Evolutionary conservation across 2,329 filamentous ascomycete species (phyloP).

Genomic region (Cryphonectria carpinicola): DNA sequence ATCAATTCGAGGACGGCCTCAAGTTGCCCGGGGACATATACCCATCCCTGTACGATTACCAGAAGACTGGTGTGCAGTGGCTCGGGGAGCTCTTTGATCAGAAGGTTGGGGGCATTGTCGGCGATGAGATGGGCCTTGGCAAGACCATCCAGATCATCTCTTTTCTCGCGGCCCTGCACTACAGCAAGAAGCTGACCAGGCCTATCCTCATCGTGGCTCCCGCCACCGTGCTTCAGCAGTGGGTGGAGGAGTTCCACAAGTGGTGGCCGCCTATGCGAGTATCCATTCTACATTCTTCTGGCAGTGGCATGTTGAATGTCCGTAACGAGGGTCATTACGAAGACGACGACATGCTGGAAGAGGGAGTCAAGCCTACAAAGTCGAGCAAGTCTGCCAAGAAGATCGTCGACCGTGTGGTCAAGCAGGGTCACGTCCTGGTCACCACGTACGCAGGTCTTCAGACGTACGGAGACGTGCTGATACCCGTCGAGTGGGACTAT

Average conservation of each 20-base stretch:
- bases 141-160: constrained; percentile 76
- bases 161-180: constrained; percentile 88
- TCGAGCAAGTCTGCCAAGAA: constrained; percentile 72
- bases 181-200: constrained; percentile 81
- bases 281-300: constrained; percentile 91
- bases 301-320: constrained; percentile 92
- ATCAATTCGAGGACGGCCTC: constrained; percentile 73
- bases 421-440: constrained; percentile 88
- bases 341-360: constrained; percentile 58
- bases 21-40: constrained; percentile 91
- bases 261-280: constrained; percentile 99
- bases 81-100: constrained; percentile 90
- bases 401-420: constrained; percentile 80
- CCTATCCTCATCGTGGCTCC: constrained; percentile 92
- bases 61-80: constrained; percentile 97
- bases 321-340: constrained; percentile 61
- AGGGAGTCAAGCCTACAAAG: constrained; percentile 51
- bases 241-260: constrained; percentile 97
- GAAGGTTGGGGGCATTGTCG: constrained; percentile 89
- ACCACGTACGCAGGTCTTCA: constrained; percentile 97
- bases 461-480: constrained; percentile 81
- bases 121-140: constrained; percentile 98
- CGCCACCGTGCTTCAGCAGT: constrained; percentile 93
- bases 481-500: constrained; percentile 87
- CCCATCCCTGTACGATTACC: constrained; percentile 91